These are phyloP conservation scores for Ceriops zippeliana DNA, from an alignment of 345 rosid genomes.

Conservation along the genomic window DNA sequence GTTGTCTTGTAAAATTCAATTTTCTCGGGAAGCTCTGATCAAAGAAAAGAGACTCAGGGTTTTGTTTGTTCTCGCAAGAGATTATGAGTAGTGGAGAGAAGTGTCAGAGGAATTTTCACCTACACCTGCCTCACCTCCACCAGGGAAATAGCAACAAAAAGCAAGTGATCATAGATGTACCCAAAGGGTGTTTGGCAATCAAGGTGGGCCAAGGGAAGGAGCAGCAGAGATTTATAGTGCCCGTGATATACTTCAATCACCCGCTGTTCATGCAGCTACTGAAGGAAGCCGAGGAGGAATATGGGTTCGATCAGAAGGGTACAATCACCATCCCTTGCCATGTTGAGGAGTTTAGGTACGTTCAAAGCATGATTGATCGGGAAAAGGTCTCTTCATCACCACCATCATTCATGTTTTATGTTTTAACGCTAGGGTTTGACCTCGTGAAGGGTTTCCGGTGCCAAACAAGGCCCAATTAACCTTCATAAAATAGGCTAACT, in stretches of 20 bases:
- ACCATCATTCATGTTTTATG: constrained; percentile 46
- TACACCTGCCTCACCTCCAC: constrained; percentile 17
- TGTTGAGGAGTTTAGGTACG: constrained; percentile 31
- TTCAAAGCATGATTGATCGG: constrained; percentile 46
- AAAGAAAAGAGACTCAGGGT: background rate
- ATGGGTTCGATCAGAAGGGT: constrained; percentile 31
- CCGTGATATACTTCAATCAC: constrained; percentile 31
- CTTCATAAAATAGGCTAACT: background rate
- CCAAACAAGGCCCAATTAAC: constrained; percentile 33
- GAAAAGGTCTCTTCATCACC: constrained; percentile 49
- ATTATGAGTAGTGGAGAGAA: constrained; percentile 44
- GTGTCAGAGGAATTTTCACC: constrained; percentile 18
- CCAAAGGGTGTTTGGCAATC: constrained; percentile 31
- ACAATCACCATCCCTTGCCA: constrained; percentile 32
- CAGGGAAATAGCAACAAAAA: constrained; percentile 10
- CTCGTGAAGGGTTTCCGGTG: constrained; percentile 31
- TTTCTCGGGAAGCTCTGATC: constrained; percentile 1
- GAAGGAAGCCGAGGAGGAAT: constrained; percentile 33
- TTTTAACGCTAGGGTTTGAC: constrained; percentile 44
- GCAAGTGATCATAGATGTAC: constrained; percentile 18
- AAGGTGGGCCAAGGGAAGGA: constrained; percentile 32
- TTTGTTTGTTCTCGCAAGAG: background rate
- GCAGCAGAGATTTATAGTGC: constrained; percentile 31
- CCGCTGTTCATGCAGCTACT: constrained; percentile 27
- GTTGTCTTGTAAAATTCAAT: constrained; percentile 14